Base-by-base conservation (phyloP, 495 filamentous ascomycete species). In the Staphylotrichum tortipilum region DNA sequence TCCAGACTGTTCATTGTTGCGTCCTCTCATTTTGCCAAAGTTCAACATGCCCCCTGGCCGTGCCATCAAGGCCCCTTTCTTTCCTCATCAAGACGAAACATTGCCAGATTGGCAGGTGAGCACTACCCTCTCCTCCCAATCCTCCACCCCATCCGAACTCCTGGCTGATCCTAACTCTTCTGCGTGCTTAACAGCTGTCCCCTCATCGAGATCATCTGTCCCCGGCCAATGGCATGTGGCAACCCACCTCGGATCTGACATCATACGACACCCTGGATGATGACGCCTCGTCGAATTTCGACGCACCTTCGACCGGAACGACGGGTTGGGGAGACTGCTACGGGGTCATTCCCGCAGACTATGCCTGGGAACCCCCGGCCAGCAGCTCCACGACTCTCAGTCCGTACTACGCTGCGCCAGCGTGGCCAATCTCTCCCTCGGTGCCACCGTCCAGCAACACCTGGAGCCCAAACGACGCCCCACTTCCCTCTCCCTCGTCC, bases 401-500 rank as follows among this genome's bases (percentile, higher is more conserved):
- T 2, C 9, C 14, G 3, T 28, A 28, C 47, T n/a, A n/a, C n/a
- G n/a, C n/a, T n/a, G 28, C 9, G 19, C 8, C 19, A 17, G 6
- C 6, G 6, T 29, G 30, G 31, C 29, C 30, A 17, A 7, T 17
- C 0, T 36, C 39, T 1, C 39, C 47, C 0, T 17, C 22, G 1
- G 30, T 34, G 12, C 24, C 23, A 22, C 15, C 40, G 9, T 26
- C 19, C 17, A 7, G 17, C 31, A 38, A 39, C 41, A 22, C 47
- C 18, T 49, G 45, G 45, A 26, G 9, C 14, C 28, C 39, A 10
- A 39, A 3, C 18, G 22, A 42, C 40, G 47, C 50, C 17, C 34
- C 47, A 3, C 18, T 41, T 0, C 53, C 42, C 2, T 55, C 53
- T 7, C 53, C 53, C 11, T 17, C 44, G n/a, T 53, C 51, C 6